Conservation (phyloP, 1,284 basidiomycete species). For the Nidula niveotomentosa region DNA sequence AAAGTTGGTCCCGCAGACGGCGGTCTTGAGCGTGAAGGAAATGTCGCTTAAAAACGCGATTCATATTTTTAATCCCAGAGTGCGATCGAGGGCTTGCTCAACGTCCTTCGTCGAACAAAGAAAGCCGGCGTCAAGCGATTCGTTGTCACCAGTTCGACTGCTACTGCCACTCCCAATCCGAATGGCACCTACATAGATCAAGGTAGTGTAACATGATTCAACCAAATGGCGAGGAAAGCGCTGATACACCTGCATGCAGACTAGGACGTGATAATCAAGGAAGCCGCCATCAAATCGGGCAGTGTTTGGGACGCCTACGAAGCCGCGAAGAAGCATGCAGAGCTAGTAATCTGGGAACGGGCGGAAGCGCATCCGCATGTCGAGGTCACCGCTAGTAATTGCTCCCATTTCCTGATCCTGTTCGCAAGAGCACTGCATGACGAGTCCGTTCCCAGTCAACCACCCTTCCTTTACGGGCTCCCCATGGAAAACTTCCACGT, state of each 20-base stretch:
- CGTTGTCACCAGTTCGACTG: constrained; percentile 25
- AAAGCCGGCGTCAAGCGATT: constrained; percentile 26
- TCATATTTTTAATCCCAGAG: too few species aligned
- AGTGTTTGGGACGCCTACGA: constrained; percentile 16
- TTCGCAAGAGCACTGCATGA: not conserved
- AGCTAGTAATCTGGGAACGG: constrained; percentile 24
- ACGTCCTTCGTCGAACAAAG: constrained; percentile 26
- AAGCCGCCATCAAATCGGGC: constrained; percentile 14
- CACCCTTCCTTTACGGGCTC: constrained; percentile 27
- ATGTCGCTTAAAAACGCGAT: not conserved
- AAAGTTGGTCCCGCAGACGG: constrained; percentile 10
- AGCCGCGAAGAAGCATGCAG: constrained; percentile 23
- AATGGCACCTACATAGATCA: constrained; percentile 18
- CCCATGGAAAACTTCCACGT: constrained; percentile 19
- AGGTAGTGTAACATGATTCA: constrained; percentile 12
- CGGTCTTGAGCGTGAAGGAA: not conserved
- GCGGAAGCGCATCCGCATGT: constrained; percentile 22
- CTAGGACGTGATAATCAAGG: constrained; percentile 22
- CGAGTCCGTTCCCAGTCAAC: constrained; percentile 12
- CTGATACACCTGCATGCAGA: constrained; percentile 9
- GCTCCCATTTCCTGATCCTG: too few species aligned
- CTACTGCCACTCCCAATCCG: constrained; percentile 9
- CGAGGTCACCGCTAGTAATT: constrained; percentile 15
- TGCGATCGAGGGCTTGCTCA: constrained; percentile 30
- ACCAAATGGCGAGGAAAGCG: not conserved